Percentiles rank a stretch among this genome's conserved stretches.
phyloP scores from a whole-genome alignment of 371 early-diverging fungal species.

The Gilbertella persicaria region DNA sequence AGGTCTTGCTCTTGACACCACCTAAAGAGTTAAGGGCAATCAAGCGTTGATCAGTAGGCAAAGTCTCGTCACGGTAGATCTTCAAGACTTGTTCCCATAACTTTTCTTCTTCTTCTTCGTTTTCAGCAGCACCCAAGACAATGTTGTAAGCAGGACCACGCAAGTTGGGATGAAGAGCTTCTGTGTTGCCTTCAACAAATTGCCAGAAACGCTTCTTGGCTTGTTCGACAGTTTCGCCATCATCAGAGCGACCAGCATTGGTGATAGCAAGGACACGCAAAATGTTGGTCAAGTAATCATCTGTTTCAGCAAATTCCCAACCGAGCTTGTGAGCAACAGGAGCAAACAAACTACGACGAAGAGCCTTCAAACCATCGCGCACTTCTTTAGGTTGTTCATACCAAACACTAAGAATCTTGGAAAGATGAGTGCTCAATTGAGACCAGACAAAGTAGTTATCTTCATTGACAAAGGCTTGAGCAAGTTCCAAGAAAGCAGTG shows the following conservation, averaged over 20 bases:
- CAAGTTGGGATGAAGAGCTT: slow-evolving; percentile 81
- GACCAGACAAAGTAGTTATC: slow-evolving; percentile 54
- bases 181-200: slow-evolving; percentile 40
- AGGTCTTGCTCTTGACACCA: slow-evolving; percentile 56
- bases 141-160: slow-evolving; percentile 80
- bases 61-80: slow-evolving; percentile 68
- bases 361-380: slow-evolving; percentile 43
- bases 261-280: slow-evolving; percentile 48
- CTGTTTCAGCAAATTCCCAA: slow-evolving; percentile 54
- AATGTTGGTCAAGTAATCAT: slow-evolving; percentile 52
- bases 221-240: slow-evolving; percentile 34
- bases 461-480: slow-evolving; percentile 50
- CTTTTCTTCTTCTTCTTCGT: slow-evolving; percentile 58
- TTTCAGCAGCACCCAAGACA: slow-evolving; percentile 68
- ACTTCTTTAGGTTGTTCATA: slow-evolving; percentile 52
- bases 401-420: slow-evolving; percentile 53
- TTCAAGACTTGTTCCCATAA: slow-evolving; percentile 73
- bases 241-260: slow-evolving; percentile 47
- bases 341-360: slow-evolving; percentile 59
- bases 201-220: slow-evolving; percentile 51
- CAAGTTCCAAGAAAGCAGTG: slow-evolving; percentile 56
- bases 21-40: slow-evolving; percentile 80
- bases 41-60: slow-evolving; percentile 76
- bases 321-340: slow-evolving; percentile 63
- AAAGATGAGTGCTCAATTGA: slow-evolving; percentile 55